Evolutionary conservation across 2,329 filamentous ascomycete species (phyloP).

Genomic region (Zasmidium citrigriseum): DNA sequence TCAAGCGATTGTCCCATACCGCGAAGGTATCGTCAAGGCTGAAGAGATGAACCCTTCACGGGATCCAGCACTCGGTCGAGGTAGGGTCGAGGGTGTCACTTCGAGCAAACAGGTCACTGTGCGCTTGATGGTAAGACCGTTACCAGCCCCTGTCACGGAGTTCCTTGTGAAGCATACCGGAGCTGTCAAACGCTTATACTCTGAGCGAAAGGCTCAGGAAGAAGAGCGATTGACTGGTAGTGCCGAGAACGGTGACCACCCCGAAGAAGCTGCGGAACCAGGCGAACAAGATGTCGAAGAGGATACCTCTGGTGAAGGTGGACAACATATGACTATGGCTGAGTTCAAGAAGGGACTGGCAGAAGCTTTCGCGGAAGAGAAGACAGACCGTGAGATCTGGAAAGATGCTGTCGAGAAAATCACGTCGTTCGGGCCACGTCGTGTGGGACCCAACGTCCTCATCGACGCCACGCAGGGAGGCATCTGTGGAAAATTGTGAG

Average conservation of each 20-base stretch:
- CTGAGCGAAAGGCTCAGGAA: constrained; percentile 62
- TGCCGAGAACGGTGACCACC: constrained; percentile 25
- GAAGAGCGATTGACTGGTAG: constrained; percentile 42
- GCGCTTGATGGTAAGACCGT: constrained; percentile 72
- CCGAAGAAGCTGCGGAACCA: constrained; percentile 36
- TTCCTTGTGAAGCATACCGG: constrained; percentile 80
- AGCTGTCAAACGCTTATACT: constrained; percentile 77
- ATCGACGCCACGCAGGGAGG: constrained; percentile 76
- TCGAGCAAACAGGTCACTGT: constrained; percentile 85
- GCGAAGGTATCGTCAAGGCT: constrained; percentile 81
- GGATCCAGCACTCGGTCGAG: constrained; percentile 83
- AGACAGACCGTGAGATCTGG: constrained; percentile 76
- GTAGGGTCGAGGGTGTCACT: constrained; percentile 72
- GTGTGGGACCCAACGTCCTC: constrained; percentile 84
- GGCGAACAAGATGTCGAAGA: constrained; percentile 50
- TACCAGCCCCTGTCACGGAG: constrained; percentile 76
- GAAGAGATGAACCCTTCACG: constrained; percentile 90
- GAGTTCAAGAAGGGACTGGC: constrained; percentile 78
- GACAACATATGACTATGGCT: constrained; percentile 65
- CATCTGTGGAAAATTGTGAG: constrained; percentile 72
- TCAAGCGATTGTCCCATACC: constrained; percentile 91
- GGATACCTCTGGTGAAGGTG: constrained; percentile 51
- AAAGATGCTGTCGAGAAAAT: constrained; percentile 75
- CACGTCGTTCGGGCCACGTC: constrained; percentile 82
- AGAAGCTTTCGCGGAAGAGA: constrained; percentile 67